Evolutionary conservation across 208 protist genomes (phyloP), one percentile per base, ranked within the genome.

Genomic region (Leishmania gerbilli): DNA sequence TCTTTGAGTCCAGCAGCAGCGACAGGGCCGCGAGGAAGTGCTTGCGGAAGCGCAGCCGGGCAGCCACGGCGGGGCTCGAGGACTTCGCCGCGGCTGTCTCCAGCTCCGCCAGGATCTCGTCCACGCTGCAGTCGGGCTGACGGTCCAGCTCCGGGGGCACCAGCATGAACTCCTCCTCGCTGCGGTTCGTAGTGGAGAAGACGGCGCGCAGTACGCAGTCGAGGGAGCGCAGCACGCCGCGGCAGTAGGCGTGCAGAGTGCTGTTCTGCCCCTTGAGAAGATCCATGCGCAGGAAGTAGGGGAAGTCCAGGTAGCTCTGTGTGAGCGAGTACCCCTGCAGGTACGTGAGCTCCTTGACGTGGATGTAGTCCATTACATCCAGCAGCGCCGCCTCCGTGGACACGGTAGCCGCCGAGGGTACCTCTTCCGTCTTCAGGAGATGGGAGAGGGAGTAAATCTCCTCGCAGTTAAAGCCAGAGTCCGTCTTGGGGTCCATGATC

Each of bases 401-500:
- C 42, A 95, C 53, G 19, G 69, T 88, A 15, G 89, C 87, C 24
- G 87, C 87, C 9, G 86, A 88, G 1, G 91, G 91, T 51, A 96
- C 90, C 60, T 85, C 88, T 51, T 83, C 82, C 0, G 79, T 81
- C 65, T 83, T 71, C 27, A 94, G 81, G 17, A 95, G 77, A 69
- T 81, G 62, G 34, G 91, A 67, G 51, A 97, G 87, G 19, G 92
- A 95, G 75, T 79, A 71, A 27, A 93, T 80, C 15, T 71, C 53
- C 56, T 87, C 82, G 88, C 84, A 94, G 72, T 89, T 89, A 71
- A 90, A 93, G 72, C 92, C 90, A 19, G 91, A 87, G 83, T 97
- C 93, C 75, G 93, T 97, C 87, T 97, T 95, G 75, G 92, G 84
- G 82, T 97, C 93, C 93, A 97, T 95, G 67, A 97, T 88, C 85